A percentile compares a stretch with the other conserved stretches of the same genome.
These are phyloP conservation scores for Plasmodium yoelii DNA, from an alignment of 169 alveolate genomes.

Conservation along the genomic window DNA sequence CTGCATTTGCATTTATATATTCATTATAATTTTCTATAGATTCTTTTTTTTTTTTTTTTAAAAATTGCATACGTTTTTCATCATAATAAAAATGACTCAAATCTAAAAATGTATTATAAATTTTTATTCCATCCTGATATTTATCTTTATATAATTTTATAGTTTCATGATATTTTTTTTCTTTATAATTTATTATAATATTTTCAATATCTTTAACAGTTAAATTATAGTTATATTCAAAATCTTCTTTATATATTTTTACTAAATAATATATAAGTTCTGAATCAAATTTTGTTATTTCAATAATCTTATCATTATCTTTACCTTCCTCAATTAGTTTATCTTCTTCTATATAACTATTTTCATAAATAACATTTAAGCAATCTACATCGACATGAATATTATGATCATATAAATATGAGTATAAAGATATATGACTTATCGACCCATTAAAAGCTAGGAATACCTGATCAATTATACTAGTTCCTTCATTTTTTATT, in stretches of 20 bases:
- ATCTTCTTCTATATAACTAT: constrained; percentile 61
- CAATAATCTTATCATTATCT: constrained; percentile 35
- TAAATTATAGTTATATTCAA: constrained; percentile 12
- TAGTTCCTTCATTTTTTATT: constrained; percentile 62
- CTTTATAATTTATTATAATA: constrained; percentile 22
- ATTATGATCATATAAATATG: constrained; percentile 59
- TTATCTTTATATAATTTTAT: constrained; percentile 42
- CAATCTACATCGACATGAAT: constrained; percentile 36
- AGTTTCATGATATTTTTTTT: constrained; percentile 38
- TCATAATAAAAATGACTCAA: constrained; percentile 28
- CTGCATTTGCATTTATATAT: constrained; percentile 72
- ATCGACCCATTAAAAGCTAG: constrained; percentile 66
- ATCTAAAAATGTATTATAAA: constrained; percentile 77
- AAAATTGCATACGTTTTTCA: constrained; percentile 65
- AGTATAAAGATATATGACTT: constrained; percentile 42
- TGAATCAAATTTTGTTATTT: constrained; percentile 49
- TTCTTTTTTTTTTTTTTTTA: constrained; percentile 56
- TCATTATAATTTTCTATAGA: constrained; percentile 49
- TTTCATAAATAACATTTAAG: constrained; percentile 39
- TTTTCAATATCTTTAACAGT: constrained; percentile 45
- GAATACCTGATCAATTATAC: constrained; percentile 50
- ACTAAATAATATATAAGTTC: constrained; percentile 54
- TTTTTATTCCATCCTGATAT: constrained; percentile 71
- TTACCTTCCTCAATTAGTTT: constrained; percentile 28
- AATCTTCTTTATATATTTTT: constrained; percentile 18